These are phyloP conservation scores for Oldenlandia corymbosa DNA, from an alignment of 257 asterid genomes.

Conservation along the genomic window DNA sequence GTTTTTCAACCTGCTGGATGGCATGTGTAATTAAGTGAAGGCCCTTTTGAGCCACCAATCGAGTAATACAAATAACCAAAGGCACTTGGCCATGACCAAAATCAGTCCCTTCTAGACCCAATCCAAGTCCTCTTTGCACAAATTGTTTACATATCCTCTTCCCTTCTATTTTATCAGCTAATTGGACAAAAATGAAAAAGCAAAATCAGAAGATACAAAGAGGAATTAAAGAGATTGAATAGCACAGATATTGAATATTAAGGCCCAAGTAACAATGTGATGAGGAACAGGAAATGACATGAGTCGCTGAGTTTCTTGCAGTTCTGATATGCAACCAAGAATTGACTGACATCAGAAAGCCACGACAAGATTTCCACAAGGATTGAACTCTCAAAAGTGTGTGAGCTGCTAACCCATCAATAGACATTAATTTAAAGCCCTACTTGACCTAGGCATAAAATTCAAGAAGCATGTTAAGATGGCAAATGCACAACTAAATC, in stretches of 20 bases:
- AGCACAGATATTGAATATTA: slow-evolving; percentile 3
- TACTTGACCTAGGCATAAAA: too few relatives aligned
- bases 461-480: too few relatives aligned
- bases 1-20: slow-evolving; percentile 47
- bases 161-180: slow-evolving; percentile 53
- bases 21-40: slow-evolving; percentile 78
- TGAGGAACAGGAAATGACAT: background rate
- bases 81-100: slow-evolving; percentile 37
- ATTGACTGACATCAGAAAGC: background rate
- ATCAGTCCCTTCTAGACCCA: slow-evolving; percentile 37
- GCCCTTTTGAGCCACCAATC: slow-evolving; percentile 92
- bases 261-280: background rate
- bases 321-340: background rate
- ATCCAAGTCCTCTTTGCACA: slow-evolving; percentile 85
- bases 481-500: too few relatives aligned
- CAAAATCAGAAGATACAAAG: slow-evolving; percentile 5
- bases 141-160: slow-evolving; percentile 67
- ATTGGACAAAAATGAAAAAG: slow-evolving; percentile 4
- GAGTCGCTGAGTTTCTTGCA: background rate
- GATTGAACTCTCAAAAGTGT: background rate
- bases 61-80: slow-evolving; percentile 69
- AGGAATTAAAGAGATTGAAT: slow-evolving; percentile 9
- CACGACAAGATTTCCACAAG: background rate
- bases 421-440: too few relatives aligned
- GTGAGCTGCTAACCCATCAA: background rate